Base-by-base conservation (phyloP, 441 rosid species). In the Populus hybrid region DNA sequence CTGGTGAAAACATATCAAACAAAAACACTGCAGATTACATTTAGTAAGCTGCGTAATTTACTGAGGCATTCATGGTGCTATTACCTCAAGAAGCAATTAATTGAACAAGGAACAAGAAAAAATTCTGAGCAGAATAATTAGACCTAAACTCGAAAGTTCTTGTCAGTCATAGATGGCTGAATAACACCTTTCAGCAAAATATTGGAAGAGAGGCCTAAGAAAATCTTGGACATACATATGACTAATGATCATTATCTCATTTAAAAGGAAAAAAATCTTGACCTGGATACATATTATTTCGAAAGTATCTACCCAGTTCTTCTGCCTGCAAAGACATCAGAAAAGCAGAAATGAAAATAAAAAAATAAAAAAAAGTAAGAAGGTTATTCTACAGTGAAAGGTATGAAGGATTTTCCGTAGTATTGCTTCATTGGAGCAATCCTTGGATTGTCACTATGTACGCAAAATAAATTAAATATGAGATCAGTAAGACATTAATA, bases 201-300 rank as follows among this genome's bases (percentile, higher is more conserved):
- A 36, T 64, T 18, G 24, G 11, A 72, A 67, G n/a, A 67, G 63
- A 73, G 3, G 36, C 70, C 65, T 46, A 66, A 46, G 42, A 35
- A 77, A 70, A 77, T 7, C 38, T 66, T 28, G 30, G 63, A 35
- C 38, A 32, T 7, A 26, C 21, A 68, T 36, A 54, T 34, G 10
- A 23, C 59, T 23, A 8, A 26, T n/a, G 36, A 54, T 71, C 66
- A 73, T 65, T 21, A 8, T 65, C 72, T 36, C 72, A 46, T 70
- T 36, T 0, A 14, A 24, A 46, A 6, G 2, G 35, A 12, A 35
- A 34, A 28, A 57, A 28, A 71, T 75, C 64, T 28, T 81, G 34
- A 93, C 99, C 99, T 88, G 99, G 99, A 90, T 97, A 97, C 93
- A 97, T 95, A 84, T 97, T 92, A 85, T 97, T 95, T 59, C 99